Base-by-base conservation (phyloP, 441 rosid species). In the Adansonia madagascariensis region DNA sequence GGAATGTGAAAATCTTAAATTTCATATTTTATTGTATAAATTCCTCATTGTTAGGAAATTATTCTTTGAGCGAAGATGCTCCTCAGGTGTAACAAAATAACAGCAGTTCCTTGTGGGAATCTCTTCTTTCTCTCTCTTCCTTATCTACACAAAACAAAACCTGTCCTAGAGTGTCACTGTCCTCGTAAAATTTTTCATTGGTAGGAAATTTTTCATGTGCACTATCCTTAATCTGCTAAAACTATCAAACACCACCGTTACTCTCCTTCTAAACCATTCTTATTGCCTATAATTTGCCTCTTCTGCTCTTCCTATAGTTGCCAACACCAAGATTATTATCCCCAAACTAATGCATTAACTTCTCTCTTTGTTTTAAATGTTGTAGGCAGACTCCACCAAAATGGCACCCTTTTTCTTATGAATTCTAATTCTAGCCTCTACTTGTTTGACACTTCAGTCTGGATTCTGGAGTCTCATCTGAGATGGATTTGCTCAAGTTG, bases 401-500 rank as follows among this genome's bases (percentile, higher is more conserved):
- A 79, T 47, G 66, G 77, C 75, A 65, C 59, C 55, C 15, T 17
- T 77, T 68, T 47, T 27, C 77, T 49, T n/a, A 47, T 67, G 85
- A 80, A 44, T 72, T 79, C 49, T 62, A 18, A 76, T 31, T 31
- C 39, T 31, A 31, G 39, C 76, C 76, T 31, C 39, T 31, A 3
- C 39, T 69, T 63, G 74, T 73, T 72, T 62, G 47, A 55, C 74
- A 11, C 78, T 76, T 71, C 53, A 70, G 62, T 56, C 11, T 39
- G 52, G 22, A 27, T 43, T 76, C 66, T 72, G 39, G 77, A 72
- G 77, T 64, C 52, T 60, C 24, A 41, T 17, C 62, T 52, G 78
- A 79, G 74, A 94, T 91, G 95, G 89, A 77, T 79, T 84, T 84
- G 71, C 80, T 66, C 72, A 80, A 79, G 82, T 61, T 78, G 69